Base-by-base conservation (phyloP, 75 land plant genomes). In the Selaginella moellendorffii region DNA sequence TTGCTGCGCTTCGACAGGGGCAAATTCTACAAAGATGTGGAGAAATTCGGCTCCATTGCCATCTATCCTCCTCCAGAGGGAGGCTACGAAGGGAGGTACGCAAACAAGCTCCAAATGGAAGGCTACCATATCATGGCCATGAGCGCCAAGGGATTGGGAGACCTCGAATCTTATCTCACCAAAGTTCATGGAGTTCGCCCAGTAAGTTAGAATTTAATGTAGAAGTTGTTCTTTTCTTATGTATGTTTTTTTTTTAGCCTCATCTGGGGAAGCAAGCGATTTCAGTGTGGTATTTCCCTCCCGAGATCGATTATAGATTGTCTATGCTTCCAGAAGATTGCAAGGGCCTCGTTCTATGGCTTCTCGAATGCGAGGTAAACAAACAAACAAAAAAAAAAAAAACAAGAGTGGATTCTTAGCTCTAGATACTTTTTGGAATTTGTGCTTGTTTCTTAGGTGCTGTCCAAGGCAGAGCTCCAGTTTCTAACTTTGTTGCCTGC, bases 101-200 rank as follows among this genome's bases (percentile, higher is more conserved):
- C 78, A 5, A 82, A 71, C 26, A 68, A 77, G 23, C 79, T 88
- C 28, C 61, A 74, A 2, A 70, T 64, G 53, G 79, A 82, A 63
- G 93, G 93, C 26, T 88, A 88, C 74, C 63, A 79, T 59, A 80
- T 88, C 70, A 72, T 88, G 36, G 80, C 78, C 67, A 74, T 88
- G 51, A 65, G 80, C 23, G 93, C 91, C 14, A 71, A 87, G 5
- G 91, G 91, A 24, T 78, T 87, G 20, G 91, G 91, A 27, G 91
- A 87, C 30, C 82, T 83, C 10, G 91, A 87, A 62, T 60, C 85
- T 22, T 82, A 80, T 30, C 88, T 88, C 68, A 80, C 85, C 61
- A 85, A 88, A 72, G 74, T 88, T 52, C 88, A 88, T 74, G 89
- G 83, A 29, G 88, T 88, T 63, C 81, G 93, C 58, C 93, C 93